These are phyloP conservation scores for Ophiostoma ips DNA, from an alignment of 2,329 filamentous ascomycete genomes.

Conservation along the genomic window DNA sequence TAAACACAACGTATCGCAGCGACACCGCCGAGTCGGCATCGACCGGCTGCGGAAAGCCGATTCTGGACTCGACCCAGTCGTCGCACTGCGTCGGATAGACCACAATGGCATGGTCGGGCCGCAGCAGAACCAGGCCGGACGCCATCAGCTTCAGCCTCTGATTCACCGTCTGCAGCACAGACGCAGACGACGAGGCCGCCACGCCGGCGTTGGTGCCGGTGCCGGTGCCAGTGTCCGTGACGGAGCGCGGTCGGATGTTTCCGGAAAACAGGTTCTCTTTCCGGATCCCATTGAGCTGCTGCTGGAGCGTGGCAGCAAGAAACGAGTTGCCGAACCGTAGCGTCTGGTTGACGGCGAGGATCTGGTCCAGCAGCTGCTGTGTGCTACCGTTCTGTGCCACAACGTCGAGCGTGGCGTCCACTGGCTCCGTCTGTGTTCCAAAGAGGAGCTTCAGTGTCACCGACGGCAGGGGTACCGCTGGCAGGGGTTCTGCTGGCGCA, in stretches of 20 bases:
- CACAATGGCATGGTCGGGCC: conserved; percentile 23
- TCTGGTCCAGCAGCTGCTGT: conserved; percentile 6
- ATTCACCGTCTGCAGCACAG: not conserved
- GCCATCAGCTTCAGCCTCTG: not conserved
- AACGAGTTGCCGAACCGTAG: conserved; percentile 20
- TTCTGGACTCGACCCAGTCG: conserved; percentile 19
- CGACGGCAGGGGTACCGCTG: not conserved
- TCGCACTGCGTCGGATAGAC: conserved; percentile 25
- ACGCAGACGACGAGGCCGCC: not conserved
- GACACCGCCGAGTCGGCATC: not conserved
- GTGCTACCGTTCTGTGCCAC: conserved; percentile 10
- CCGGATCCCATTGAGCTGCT: conserved; percentile 10
- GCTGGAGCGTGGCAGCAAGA: conserved; percentile 16
- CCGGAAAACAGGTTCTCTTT: conserved; percentile 17
- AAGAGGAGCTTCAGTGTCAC: not conserved
- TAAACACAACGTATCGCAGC: conserved; percentile 27
- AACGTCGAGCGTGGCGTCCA: conserved; percentile 17
- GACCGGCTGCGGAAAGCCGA: conserved; percentile 9
- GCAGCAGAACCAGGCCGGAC: conserved; percentile 23
- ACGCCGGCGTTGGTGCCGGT: not conserved
- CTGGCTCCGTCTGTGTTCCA: not conserved
- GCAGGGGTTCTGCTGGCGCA: not conserved
- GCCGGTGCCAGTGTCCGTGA: too few species aligned
- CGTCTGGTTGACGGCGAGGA: conserved; percentile 15
- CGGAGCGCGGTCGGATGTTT: conserved; percentile 10